Conservation (phyloP, 257 asterid species). For the Anisodus tanguticus region DNA sequence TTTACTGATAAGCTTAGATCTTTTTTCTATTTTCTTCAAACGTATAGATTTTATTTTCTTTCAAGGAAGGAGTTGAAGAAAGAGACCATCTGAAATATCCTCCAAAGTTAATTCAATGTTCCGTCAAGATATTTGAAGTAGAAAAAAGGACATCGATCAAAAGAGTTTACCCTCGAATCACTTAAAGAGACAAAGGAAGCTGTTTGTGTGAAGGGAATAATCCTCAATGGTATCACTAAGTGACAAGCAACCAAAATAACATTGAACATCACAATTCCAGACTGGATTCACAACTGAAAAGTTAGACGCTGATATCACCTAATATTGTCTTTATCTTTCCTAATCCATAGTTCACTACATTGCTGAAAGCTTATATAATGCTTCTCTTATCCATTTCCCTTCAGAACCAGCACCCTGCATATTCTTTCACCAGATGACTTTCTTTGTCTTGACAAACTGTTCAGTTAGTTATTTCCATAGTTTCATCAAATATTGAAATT, state of each 20-base stretch:
- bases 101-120: not conserved
- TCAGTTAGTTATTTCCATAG: slow-evolving; percentile 25
- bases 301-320: not conserved
- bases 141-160: not conserved
- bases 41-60: not conserved
- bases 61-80: not conserved
- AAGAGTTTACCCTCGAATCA: not conserved
- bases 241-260: not conserved
- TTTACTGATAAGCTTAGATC: not conserved
- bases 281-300: not conserved
- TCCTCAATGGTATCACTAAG: not conserved
- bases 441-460: slow-evolving; percentile 1
- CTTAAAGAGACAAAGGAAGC: slow-evolving; percentile 18
- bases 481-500: slow-evolving; percentile 7
- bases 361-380: slow-evolving; percentile 12
- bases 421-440: slow-evolving; percentile 11
- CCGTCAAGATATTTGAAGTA: not conserved
- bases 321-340: slow-evolving; percentile 7
- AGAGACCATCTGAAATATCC: not conserved
- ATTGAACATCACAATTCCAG: slow-evolving; percentile 13
- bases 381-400: not conserved
- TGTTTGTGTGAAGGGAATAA: not conserved
- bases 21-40: not conserved
- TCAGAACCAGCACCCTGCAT: slow-evolving; percentile 24
- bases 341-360: not conserved